Evolutionary conservation across 345 rosid genomes (phyloP).

Genomic region (Salix viminalis): DNA sequence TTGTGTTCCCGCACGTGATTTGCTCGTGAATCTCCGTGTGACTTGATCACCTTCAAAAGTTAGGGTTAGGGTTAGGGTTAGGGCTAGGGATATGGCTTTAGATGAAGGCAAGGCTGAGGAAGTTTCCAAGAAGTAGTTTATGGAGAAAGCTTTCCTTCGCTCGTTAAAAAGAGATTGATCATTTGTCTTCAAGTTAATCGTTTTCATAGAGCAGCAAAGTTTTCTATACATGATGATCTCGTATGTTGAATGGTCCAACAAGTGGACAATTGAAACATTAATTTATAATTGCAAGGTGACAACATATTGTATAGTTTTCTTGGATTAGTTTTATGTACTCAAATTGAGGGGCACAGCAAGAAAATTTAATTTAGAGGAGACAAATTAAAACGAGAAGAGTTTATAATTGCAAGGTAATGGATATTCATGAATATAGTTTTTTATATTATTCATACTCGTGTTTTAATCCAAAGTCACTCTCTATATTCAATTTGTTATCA

Average conservation of each 20-base stretch:
- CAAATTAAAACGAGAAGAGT: no score
- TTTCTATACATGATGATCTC: background rate
- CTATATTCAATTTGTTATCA: no score
- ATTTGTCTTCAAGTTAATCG: background rate
- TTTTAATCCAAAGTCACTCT: no score
- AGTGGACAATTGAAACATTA: background rate
- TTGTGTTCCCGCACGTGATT: background rate
- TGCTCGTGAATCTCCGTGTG: background rate
- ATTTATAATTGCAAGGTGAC: no score
- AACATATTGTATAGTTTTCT: no score
- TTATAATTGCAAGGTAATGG: no score
- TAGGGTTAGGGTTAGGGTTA: background rate
- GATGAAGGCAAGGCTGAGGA: background rate
- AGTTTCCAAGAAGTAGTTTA: background rate
- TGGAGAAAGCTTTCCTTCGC: background rate
- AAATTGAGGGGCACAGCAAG: no score
- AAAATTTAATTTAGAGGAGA: no score
- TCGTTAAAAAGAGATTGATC: background rate
- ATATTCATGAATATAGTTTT: no score
- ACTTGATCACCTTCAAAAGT: background rate
- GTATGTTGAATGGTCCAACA: background rate
- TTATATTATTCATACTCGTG: no score
- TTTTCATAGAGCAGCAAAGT: background rate
- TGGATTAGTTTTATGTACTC: no score
- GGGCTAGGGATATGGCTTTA: background rate